Base-by-base conservation (phyloP, 495 filamentous ascomycete genomes). In the Aspergillus cavernicola region DNA sequence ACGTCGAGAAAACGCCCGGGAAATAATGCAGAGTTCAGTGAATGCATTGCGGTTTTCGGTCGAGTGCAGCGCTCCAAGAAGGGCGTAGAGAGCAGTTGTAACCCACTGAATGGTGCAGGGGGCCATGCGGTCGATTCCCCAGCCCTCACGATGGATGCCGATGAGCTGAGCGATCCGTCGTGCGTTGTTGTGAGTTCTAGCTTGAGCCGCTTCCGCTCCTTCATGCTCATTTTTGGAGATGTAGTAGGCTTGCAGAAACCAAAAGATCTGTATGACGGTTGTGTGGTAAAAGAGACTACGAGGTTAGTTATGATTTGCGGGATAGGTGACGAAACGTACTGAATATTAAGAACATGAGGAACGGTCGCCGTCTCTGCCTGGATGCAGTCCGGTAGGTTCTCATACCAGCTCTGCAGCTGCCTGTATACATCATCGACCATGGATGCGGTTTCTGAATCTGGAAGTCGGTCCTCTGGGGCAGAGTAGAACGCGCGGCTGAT, bases 281-380 rank as follows among this genome's bases (percentile, higher is more conserved):
- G 60, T 66, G 45, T 69, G 66, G 20, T 67, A 67, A 36, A 59
- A 64, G 20, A 69, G 41, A 26, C 63, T 66, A 24, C 24, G 1
- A 13, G 5, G 16, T 24, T 6, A 36, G 44, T 47, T 20, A 46
- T 44, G 26, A 55, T 29, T 16, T 35, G 13, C n/a, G n/a, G n/a
- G n/a, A n/a, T n/a, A n/a, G n/a, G n/a, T n/a, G n/a, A n/a, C n/a
- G n/a, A n/a, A n/a, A 41, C 70, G 36, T 40, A 73, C 70, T 70
- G 68, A 6, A 71, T 46, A 22, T 54, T 52, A 11, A 73, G 48
- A 8, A 69, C 49, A 51, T 71, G 66, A 7, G 70, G 68, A 6
- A 65, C 58, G 3, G 50, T 37, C 9, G 44, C 56, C 4, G 59
- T 59, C 12, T 58, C 58, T 4, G 38, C 50, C 11, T 38, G 41